These are phyloP conservation scores for Nakazawaea peltata DNA, from an alignment of 805 yeast species.

Conservation along the genomic window DNA sequence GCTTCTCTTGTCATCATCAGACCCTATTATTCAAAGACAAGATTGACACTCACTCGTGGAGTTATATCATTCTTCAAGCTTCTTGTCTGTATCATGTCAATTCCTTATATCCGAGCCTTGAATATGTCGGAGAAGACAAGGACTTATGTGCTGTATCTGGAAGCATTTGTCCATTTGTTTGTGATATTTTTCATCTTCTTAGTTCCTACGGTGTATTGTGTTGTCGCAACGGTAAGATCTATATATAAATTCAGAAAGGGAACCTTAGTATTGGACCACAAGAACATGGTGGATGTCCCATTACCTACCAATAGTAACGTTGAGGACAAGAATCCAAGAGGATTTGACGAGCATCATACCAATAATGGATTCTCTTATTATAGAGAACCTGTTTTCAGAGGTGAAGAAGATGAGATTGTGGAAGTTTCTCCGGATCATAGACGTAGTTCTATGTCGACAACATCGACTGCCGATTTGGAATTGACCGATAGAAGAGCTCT, in stretches of 20 bases:
- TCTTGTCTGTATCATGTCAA: constrained; percentile 30
- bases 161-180: constrained; percentile 29
- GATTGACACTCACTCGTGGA: constrained; percentile 23
- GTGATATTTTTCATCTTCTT: constrained; percentile 17
- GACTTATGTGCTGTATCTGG: constrained; percentile 35
- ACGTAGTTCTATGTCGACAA: constrained; percentile 1
- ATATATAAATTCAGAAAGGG: constrained; percentile 14
- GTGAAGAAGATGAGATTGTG: too few relatives aligned
- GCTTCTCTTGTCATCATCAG: constrained; percentile 17
- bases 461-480: constrained; percentile 12
- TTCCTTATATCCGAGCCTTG: constrained; percentile 32
- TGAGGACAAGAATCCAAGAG: neutral
- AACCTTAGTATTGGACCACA: constrained; percentile 1
- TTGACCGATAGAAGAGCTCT: constrained; percentile 18
- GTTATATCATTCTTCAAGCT: constrained; percentile 30
- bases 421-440: too few relatives aligned
- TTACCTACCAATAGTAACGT: constrained; percentile 1
- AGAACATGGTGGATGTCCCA: constrained; percentile 4
- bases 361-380: constrained; percentile 1
- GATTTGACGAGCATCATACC: neutral
- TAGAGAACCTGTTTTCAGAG: constrained; percentile 1
- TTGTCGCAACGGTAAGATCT: constrained; percentile 14
- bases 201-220: constrained; percentile 17
- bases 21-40: constrained; percentile 25
- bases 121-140: constrained; percentile 27